Percentiles rank a stretch among this genome's conserved stretches.
phyloP scores from a whole-genome alignment of 768 basidiomycete genomes.

The Gelatoporia subvermispora region DNA sequence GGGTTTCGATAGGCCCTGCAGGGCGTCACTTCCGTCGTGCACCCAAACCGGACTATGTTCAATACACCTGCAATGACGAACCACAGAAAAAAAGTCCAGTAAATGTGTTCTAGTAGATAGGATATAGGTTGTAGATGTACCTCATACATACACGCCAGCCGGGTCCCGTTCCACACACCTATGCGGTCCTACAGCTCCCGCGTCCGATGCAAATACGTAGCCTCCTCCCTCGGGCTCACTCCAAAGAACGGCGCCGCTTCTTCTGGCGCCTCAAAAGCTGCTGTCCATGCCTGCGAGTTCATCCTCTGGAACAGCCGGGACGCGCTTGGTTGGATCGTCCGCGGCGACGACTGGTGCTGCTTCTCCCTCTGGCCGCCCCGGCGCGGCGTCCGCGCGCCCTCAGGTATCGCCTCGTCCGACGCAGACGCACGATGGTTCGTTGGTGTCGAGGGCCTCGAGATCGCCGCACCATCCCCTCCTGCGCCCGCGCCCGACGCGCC shows the following conservation, averaged over 20 bases:
- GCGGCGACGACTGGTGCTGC: constrained; percentile 15
- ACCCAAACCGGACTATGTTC: too few relatives aligned
- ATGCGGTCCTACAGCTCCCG: constrained; percentile 4
- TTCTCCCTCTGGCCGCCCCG: constrained; percentile 6
- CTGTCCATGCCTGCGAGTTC: constrained; percentile 30
- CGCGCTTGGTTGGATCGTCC: constrained; percentile 17
- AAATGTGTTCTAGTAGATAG: too few relatives aligned
- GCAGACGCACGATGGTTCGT: background rate
- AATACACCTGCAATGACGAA: too few relatives aligned
- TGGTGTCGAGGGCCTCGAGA: background rate
- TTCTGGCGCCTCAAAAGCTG: constrained; percentile 10
- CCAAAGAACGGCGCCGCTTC: constrained; percentile 7
- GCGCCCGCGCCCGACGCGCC: constrained; percentile 1
- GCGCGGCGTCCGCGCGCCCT: background rate
- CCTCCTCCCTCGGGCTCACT: constrained; percentile 14
- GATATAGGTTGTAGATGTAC: too few relatives aligned
- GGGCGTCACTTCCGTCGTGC: too few relatives aligned
- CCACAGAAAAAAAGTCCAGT: too few relatives aligned
- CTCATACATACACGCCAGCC: too few relatives aligned
- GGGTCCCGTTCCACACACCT: too few relatives aligned
- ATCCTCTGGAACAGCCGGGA: constrained; percentile 25
- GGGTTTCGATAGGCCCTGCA: too few relatives aligned
- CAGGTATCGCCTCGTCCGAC: too few relatives aligned
- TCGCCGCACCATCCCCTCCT: background rate
- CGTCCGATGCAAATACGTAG: constrained; percentile 8